These are phyloP conservation scores for Barbatosphaeria neglecta DNA, from an alignment of 495 filamentous ascomycete species.

Conservation along the genomic window DNA sequence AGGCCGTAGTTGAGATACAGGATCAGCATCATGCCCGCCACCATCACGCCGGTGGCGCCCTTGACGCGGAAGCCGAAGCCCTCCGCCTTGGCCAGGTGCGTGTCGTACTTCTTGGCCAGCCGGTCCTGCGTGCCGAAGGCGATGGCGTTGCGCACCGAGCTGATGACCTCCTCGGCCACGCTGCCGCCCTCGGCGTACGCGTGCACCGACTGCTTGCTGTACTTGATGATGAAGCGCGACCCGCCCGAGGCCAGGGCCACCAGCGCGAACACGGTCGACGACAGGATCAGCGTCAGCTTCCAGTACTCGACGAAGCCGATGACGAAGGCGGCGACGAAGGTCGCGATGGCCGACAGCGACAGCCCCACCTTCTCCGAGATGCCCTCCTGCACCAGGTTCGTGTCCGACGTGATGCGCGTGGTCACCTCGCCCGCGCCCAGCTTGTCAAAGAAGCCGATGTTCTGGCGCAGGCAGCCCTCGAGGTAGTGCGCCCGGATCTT, in stretches of 20 bases:
- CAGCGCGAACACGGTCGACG: slow-evolving; percentile 64
- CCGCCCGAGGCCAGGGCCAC: slow-evolving; percentile 60
- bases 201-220: slow-evolving; percentile 61
- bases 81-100: slow-evolving; percentile 59
- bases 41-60: slow-evolving; percentile 56
- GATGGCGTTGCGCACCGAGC: slow-evolving; percentile 82
- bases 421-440: slow-evolving; percentile 82
- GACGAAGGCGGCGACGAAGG: slow-evolving; percentile 79
- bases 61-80: slow-evolving; percentile 68
- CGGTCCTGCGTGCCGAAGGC: slow-evolving; percentile 90
- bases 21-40: slow-evolving; percentile 69
- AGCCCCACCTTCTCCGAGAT: slow-evolving; percentile 79
- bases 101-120: slow-evolving; percentile 73
- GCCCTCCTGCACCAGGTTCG: slow-evolving; percentile 78
- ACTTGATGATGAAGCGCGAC: slow-evolving; percentile 66
- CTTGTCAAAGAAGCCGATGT: slow-evolving; percentile 88
- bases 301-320: slow-evolving; percentile 80
- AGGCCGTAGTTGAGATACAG: slow-evolving; percentile 85
- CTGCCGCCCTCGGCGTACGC: slow-evolving; percentile 77
- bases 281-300: slow-evolving; percentile 72
- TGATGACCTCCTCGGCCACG: slow-evolving; percentile 89
- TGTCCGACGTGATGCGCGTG: slow-evolving; percentile 83
- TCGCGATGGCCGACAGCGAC: slow-evolving; percentile 60
- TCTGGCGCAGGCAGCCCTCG: slow-evolving; percentile 72
- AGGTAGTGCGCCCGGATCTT: slow-evolving; percentile 82